Percentiles rank a stretch among this genome's conserved stretches.
These are phyloP conservation scores for Bipolaris oryzae DNA, from an alignment of 2,329 filamentous ascomycete genomes.

Conservation along the genomic window DNA sequence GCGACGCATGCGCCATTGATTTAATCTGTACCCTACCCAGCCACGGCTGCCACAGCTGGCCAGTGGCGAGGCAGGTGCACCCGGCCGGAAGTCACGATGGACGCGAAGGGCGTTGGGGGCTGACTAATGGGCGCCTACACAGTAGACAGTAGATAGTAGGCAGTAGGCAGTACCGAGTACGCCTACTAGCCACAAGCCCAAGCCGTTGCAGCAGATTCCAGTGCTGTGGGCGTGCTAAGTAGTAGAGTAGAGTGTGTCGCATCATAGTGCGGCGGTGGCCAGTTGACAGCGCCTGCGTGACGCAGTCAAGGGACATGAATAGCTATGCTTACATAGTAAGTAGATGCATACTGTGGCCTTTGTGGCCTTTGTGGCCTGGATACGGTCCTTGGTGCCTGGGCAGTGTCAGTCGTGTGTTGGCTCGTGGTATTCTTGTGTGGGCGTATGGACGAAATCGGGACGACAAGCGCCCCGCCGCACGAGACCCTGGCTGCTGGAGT, in stretches of 20 bases:
- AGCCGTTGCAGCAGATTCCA: background rate
- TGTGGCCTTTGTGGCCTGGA: too few relatives aligned
- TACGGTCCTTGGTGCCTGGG: too few relatives aligned
- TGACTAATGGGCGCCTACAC: background rate
- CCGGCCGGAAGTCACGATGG: slow-evolving; percentile 3
- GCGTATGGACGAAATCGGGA: too few relatives aligned
- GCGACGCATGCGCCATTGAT: slow-evolving; percentile 28
- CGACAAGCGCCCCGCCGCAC: background rate
- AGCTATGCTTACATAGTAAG: too few relatives aligned
- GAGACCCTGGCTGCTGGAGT: background rate
- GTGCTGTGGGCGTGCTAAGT: background rate
- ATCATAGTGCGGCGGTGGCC: too few relatives aligned
- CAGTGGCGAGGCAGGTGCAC: slow-evolving; percentile 7
- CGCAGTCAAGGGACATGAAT: too few relatives aligned
- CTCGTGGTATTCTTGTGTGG: background rate
- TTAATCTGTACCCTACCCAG: slow-evolving; percentile 8
- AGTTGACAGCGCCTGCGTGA: too few relatives aligned
- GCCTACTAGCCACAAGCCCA: too few relatives aligned
- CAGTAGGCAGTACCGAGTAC: too few relatives aligned
- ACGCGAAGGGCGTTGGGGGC: slow-evolving; percentile 1
- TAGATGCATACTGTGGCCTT: too few relatives aligned
- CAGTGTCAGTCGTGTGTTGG: background rate
- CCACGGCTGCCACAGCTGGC: slow-evolving; percentile 16
- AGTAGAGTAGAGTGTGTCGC: too few relatives aligned
- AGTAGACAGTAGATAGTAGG: too few relatives aligned